Conservation (phyloP, 164 flowering plant species). For the Paratinospora sagittata region DNA sequence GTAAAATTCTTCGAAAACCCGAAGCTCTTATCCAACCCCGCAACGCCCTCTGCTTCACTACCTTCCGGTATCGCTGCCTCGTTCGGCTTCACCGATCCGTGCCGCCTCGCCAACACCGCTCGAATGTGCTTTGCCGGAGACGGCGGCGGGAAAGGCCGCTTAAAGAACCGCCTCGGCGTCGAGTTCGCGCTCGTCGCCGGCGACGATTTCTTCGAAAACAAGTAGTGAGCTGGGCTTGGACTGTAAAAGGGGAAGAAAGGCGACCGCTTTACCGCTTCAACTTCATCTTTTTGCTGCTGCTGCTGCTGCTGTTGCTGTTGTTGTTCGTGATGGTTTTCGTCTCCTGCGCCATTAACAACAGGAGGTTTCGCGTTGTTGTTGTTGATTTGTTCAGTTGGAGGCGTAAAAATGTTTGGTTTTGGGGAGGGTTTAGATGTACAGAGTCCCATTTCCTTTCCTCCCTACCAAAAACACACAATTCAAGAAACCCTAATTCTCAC, state of each 20-base stretch:
- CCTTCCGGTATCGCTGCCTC: constrained; percentile 73
- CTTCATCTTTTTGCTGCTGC: constrained; percentile 15
- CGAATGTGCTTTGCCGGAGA: constrained; percentile 91
- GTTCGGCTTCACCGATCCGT: constrained; percentile 77
- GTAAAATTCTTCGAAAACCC: constrained; percentile 69
- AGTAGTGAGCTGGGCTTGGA: constrained; percentile 65
- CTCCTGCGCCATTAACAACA: constrained; percentile 12
- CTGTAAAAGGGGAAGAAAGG: constrained; percentile 75
- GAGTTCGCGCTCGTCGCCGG: constrained; percentile 54
- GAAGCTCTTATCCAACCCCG: constrained; percentile 67
- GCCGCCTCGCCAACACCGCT: constrained; percentile 64
- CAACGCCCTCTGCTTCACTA: constrained; percentile 34
- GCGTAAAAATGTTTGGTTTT: constrained; percentile 13
- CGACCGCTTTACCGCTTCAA: constrained; percentile 38
- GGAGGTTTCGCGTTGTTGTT: constrained; percentile 2
- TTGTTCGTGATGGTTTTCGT: constrained; percentile 1
- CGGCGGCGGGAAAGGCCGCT: constrained; percentile 77
- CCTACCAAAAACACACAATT: background rate
- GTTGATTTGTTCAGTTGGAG: background rate
- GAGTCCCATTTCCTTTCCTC: constrained; percentile 37
- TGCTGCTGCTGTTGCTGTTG: background rate
- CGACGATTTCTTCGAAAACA: constrained; percentile 66
- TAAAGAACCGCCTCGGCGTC: constrained; percentile 69
- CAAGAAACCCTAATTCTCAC: constrained; percentile 1
- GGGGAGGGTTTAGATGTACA: constrained; percentile 41